Conservation (phyloP, 768 basidiomycete species). For the Cyclocybe cylindracea region DNA sequence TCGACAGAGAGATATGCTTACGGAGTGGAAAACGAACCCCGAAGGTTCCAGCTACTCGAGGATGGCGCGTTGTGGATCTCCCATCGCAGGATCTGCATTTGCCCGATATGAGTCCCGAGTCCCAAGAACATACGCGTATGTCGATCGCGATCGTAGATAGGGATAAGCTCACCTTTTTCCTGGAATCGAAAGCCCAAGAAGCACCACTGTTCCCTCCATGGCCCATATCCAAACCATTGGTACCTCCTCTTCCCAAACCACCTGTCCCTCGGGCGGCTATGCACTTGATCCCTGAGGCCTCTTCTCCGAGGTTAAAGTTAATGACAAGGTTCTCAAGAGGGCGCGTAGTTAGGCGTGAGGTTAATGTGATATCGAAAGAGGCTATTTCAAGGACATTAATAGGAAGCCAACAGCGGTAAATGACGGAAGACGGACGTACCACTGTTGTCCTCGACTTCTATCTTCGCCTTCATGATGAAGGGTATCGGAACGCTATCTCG, state of each 20-base stretch:
- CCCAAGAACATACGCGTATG: neutral
- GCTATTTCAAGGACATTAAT: constrained; percentile 32
- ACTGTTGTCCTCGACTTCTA: constrained; percentile 43
- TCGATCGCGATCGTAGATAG: neutral
- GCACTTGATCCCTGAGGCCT: constrained; percentile 73
- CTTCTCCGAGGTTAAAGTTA: constrained; percentile 75
- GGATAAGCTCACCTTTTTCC: constrained; percentile 49
- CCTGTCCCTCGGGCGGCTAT: constrained; percentile 59
- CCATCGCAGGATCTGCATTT: constrained; percentile 70
- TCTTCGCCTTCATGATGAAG: constrained; percentile 48
- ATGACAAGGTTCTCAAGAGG: constrained; percentile 72
- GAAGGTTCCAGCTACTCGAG: constrained; percentile 69
- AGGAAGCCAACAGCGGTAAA: neutral
- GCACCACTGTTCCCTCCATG: constrained; percentile 40
- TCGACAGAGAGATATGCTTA: constrained; percentile 32
- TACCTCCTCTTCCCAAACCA: constrained; percentile 37
- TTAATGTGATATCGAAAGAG: constrained; percentile 61
- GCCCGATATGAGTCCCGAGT: neutral
- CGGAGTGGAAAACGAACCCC: constrained; percentile 75
- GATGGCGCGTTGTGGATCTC: constrained; percentile 68
- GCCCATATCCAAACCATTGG: constrained; percentile 31
- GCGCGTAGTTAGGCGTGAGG: constrained; percentile 61
- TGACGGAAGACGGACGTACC: constrained; percentile 28
- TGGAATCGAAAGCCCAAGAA: constrained; percentile 81
- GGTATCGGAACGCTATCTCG: constrained; percentile 51